Conservation (phyloP, 352 stramenopile species). For the Phytophthora vignae region DNA sequence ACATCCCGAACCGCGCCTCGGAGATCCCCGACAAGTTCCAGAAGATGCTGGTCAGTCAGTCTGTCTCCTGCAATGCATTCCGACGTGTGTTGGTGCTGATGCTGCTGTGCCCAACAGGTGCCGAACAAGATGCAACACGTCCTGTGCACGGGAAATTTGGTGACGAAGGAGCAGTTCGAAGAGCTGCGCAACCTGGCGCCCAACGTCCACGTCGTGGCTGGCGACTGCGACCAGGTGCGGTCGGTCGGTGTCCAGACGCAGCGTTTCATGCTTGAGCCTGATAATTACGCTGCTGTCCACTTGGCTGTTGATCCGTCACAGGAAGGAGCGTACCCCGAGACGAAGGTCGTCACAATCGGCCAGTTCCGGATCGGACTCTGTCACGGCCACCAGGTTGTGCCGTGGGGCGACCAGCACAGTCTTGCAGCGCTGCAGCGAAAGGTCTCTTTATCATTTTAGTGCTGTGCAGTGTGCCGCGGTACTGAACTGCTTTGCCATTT, state of each 20-base stretch:
- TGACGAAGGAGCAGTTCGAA: conserved; percentile 95
- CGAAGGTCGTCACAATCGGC: conserved; percentile 96
- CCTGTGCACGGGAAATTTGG: conserved; percentile 98
- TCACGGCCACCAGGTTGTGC: conserved; percentile 97
- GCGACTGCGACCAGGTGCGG: conserved; percentile 94
- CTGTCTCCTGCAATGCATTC: not conserved
- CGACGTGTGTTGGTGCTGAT: not conserved
- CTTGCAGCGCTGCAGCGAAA: conserved; percentile 92
- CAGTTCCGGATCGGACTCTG: conserved; percentile 97
- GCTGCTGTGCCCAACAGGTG: conserved; percentile 71
- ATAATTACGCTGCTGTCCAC: not conserved
- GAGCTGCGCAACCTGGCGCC: conserved; percentile 95
- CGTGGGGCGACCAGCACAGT: conserved; percentile 89
- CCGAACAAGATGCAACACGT: conserved; percentile 99
- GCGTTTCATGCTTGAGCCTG: not conserved
- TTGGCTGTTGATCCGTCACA: conserved; percentile 20
- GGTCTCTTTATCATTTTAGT: conserved; percentile 27
- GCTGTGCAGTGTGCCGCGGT: not conserved
- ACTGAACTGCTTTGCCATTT: conserved; percentile 3
- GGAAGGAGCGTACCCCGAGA: conserved; percentile 92
- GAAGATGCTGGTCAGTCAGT: conserved; percentile 87
- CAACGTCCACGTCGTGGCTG: conserved; percentile 96
- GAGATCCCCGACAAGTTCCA: conserved; percentile 98
- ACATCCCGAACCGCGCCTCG: conserved; percentile 95
- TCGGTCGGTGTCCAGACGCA: not conserved